These are phyloP conservation scores for Psilocybe cyanescens DNA, from an alignment of 768 basidiomycete species.

Conservation along the genomic window DNA sequence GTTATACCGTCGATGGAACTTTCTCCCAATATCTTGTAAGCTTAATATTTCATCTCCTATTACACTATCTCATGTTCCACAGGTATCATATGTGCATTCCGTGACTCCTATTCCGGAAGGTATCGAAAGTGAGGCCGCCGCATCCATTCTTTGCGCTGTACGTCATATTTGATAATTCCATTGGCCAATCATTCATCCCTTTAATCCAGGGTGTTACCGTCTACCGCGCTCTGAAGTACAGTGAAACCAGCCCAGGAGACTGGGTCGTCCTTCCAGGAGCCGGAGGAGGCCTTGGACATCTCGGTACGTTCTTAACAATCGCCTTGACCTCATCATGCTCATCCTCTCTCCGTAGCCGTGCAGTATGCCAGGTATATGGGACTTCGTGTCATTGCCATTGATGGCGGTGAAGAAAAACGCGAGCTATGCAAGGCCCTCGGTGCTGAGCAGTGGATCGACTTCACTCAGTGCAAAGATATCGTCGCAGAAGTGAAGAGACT, in stretches of 20 bases:
- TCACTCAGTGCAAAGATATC: constrained; percentile 66
- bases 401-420: constrained; percentile 76
- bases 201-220: constrained; percentile 72
- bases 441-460: constrained; percentile 82
- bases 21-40: constrained; percentile 70
- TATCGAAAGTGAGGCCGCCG: constrained; percentile 66
- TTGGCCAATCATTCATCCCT: neutral
- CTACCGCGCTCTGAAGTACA: constrained; percentile 83
- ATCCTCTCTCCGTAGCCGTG: constrained; percentile 45
- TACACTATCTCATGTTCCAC: neutral
- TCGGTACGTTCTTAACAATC: constrained; percentile 45
- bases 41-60: constrained; percentile 10
- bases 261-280: constrained; percentile 81
- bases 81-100: constrained; percentile 71
- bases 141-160: constrained; percentile 80
- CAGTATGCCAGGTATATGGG: constrained; percentile 84
- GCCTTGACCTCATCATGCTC: neutral
- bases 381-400: constrained; percentile 76
- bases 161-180: constrained; percentile 18
- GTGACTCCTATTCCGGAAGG: constrained; percentile 82
- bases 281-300: constrained; percentile 83
- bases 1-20: constrained; percentile 79
- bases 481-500: constrained; percentile 64
- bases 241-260: constrained; percentile 65
- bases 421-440: constrained; percentile 64